These are phyloP conservation scores for Globisporangium echinulatum DNA, from an alignment of 352 stramenopile genomes.

Conservation along the genomic window DNA sequence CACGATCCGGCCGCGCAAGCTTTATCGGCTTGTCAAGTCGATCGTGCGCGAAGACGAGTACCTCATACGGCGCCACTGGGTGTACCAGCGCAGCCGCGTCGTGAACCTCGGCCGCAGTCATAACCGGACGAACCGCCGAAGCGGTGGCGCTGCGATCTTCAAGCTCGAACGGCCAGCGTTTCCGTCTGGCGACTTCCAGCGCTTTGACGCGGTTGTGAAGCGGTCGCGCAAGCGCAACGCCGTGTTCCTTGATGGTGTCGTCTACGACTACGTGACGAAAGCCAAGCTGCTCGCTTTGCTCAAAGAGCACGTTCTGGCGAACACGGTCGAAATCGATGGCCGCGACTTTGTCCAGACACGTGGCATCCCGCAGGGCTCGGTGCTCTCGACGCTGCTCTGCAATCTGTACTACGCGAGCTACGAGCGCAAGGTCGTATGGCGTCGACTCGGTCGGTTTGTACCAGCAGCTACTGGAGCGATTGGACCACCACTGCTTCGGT, in stretches of 20 bases:
- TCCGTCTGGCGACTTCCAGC: constrained; percentile 39
- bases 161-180: constrained; percentile 57
- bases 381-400: constrained; percentile 75
- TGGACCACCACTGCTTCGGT: constrained; percentile 2
- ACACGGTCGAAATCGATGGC: constrained; percentile 47
- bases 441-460: constrained; percentile 24
- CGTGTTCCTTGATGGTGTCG: constrained; percentile 66
- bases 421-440: constrained; percentile 50
- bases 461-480: constrained; percentile 6
- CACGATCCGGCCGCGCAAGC: constrained; percentile 58
- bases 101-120: constrained; percentile 4
- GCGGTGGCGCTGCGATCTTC: constrained; percentile 19
- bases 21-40: constrained; percentile 63
- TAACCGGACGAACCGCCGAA: constrained; percentile 4
- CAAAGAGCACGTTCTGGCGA: constrained; percentile 56
- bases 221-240: constrained; percentile 23
- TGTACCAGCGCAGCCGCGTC: constrained; percentile 39
- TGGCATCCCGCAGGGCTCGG: constrained; percentile 77
- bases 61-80: constrained; percentile 67
- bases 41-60: constrained; percentile 65
- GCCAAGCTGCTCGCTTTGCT: constrained; percentile 40
- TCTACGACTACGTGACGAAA: constrained; percentile 68
- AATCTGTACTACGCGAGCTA: constrained; percentile 81
- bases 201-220: constrained; percentile 45
- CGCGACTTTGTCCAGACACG: constrained; percentile 46